Conservation (phyloP, 257 asterid species). For the Solanum bulbocastanum region DNA sequence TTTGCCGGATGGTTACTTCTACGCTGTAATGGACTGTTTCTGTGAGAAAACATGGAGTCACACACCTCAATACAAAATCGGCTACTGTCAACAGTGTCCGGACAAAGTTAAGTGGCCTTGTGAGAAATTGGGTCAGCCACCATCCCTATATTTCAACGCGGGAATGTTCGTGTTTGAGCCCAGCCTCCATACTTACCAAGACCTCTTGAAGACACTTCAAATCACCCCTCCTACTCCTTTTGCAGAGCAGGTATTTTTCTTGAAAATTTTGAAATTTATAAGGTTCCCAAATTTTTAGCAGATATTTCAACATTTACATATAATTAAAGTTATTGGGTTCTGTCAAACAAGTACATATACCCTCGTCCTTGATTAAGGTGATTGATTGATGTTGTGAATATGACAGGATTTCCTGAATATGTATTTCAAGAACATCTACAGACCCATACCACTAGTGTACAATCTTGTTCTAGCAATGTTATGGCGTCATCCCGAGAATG, state of each 20-base stretch:
- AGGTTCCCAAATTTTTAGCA: no score
- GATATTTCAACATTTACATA: background rate
- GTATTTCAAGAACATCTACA: conserved; percentile 32
- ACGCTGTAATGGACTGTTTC: conserved; percentile 50
- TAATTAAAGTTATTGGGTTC: background rate
- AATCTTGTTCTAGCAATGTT: conserved; percentile 38
- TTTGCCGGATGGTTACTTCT: conserved; percentile 24
- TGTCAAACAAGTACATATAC: background rate
- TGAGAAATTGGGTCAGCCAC: conserved; percentile 21
- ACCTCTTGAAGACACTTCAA: conserved; percentile 14
- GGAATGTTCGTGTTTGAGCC: conserved; percentile 50
- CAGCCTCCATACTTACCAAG: conserved; percentile 9
- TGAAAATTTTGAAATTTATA: background rate
- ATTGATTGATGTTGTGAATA: background rate
- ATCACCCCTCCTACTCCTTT: conserved; percentile 34
- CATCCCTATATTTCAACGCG: conserved; percentile 37
- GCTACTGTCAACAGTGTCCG: conserved; percentile 36
- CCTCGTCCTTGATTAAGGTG: background rate
- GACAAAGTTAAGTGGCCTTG: conserved; percentile 31
- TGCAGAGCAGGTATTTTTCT: conserved; percentile 38
- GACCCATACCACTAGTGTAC: conserved; percentile 27
- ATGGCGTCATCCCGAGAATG: conserved; percentile 56
- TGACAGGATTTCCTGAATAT: conserved; percentile 41
- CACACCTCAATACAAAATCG: conserved; percentile 25
- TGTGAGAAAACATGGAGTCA: conserved; percentile 50